Evolutionary conservation across 495 filamentous ascomycete species (phyloP), one percentile per base, ranked within the genome.

Genomic region (Pyrenula massariospora): DNA sequence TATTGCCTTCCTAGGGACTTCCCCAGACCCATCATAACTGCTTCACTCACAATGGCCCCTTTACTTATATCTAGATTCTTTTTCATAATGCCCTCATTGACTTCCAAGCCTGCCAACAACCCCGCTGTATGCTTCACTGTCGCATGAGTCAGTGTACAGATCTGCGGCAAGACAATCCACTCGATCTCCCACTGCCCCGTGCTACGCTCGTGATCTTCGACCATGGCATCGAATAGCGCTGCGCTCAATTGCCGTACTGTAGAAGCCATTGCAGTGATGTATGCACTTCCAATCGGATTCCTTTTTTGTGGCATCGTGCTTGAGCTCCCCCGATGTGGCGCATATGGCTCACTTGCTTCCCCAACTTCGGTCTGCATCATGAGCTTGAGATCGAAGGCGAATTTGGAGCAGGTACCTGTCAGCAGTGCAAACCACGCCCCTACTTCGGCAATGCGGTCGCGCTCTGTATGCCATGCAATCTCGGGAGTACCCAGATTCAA

Each of bases 271-370:
- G 75, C 76, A 1, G 77, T 62, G 10, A 78, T 78, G 12, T 79
- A 73, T 57, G 79, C 76, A 49, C 68, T 73, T 0, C 74, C 77
- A 23, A 80, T 80, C 2, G 77, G 77, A 54, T 80, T 80, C 22
- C 74, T 67, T 60, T 79, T 80, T 61, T 80, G 77, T 21, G 77
- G 77, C 77, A 80, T 80, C 1, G 77, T 80, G 0, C 71, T 74
- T 11, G 73, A 76, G 8, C 76, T 74, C 10, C 77, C 77, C 12
- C 77, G 72, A 59, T 79, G 76, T 11, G 74, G 75, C 10, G 78
- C 74, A 54, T 78, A 80, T 1, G 76, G 77, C 58, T 80, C 77
- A 2, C 72, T 68, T n/a, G 79, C 74, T 57, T 80, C 77, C n/a
- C 72, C 66, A 12, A 77, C 57, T 59, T 80, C 77, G 57, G 75